Percentiles rank a stretch among this genome's conserved stretches.
Evolutionary conservation across 176 grass and related monocot species (phyloP).

Genomic region (Metroxylon sagu): DNA sequence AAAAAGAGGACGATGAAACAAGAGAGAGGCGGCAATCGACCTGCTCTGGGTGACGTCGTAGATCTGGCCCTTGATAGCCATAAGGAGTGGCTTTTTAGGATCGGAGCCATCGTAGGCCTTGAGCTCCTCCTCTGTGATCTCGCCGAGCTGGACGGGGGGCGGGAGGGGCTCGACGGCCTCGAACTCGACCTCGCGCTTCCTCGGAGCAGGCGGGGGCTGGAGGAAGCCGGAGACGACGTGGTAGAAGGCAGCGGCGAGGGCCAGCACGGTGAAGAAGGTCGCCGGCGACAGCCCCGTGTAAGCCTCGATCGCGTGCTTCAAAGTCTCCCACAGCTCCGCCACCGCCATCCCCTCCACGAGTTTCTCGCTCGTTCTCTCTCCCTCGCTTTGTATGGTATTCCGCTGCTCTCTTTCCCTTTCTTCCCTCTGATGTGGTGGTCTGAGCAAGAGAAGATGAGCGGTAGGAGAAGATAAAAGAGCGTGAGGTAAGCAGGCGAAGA

Average conservation of each 20-base stretch:
- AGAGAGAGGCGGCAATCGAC: conserved; percentile 10
- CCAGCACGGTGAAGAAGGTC: conserved; percentile 38
- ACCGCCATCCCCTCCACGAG: not conserved
- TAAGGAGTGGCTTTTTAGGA: conserved; percentile 52
- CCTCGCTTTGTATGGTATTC: no score
- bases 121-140: conserved; percentile 52
- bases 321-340: conserved; percentile 24
- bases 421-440: no score
- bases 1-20: not conserved
- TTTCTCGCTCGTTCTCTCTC: not conserved
- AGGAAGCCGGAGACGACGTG: conserved; percentile 18
- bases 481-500: no score
- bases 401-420: no score
- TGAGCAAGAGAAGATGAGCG: no score
- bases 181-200: conserved; percentile 10
- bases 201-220: not conserved
- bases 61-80: conserved; percentile 76
- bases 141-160: conserved; percentile 44
- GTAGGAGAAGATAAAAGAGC: no score
- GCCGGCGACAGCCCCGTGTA: conserved; percentile 42
- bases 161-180: conserved; percentile 19
- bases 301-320: conserved; percentile 16
- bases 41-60: conserved; percentile 83
- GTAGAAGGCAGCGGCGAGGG: conserved; percentile 30
- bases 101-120: conserved; percentile 49